Base-by-base conservation (phyloP, 257 asterid species). In the Marsdenia floribunda region DNA sequence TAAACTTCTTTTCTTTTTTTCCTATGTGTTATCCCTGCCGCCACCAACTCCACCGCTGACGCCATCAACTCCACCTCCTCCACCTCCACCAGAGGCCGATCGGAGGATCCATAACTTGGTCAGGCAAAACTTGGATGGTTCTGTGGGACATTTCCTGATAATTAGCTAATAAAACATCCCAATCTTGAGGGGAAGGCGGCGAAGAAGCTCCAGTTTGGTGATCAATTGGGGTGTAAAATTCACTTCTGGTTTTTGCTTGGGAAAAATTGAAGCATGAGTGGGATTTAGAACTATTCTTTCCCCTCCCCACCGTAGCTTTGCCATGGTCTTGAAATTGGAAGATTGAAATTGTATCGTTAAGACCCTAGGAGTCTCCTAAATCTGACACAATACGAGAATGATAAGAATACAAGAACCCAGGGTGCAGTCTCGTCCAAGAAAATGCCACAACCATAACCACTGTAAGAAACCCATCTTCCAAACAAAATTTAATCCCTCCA, bases 381-480 rank as follows among this genome's bases (percentile, higher is more conserved):
- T 8, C 50, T 8, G 42, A 35, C 3, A 44, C 29, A 0, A 61
- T 16, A 26, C 11, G 22, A 35, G 49, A 44, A 7, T 26, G 16
- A 21, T 46, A 16, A 26, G 57, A 21, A 5, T 22, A 7, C 37
- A 64, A 8, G 50, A 33, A 16, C 4, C 29, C 50, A 0, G 26
- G 21, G 35, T 42, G 24, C 19, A 64, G 66, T 11, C 26, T 44
- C 44, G 21, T 75, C 68, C 52, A 24, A 37, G 58, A 58, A 18
- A 53, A 38, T 12, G 47, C 78, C 66, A 50, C 44, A 13, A 75
- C 0, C 26, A 69, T 52, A 46, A 15, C 72, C 47, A 33, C 76
- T 5, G 50, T 29, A 24, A 76, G 38, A 68, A 76, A 1, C n/a
- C n/a, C n/a, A n/a, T n/a, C n/a, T n/a, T n/a, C n/a, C n/a, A n/a